phyloP scores from a whole-genome alignment of 306 rosid species.

The cucumber (Cucumis sativus) region Cucumber_9930_V3 NC_026659.2:27081501-27082000 shows the following conservation, averaged over 20 bases:
- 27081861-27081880: too few relatives aligned
- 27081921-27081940: background rate
- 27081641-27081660: background rate
- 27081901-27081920: too few relatives aligned
- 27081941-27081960: conserved; percentile 5
- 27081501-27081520: background rate
- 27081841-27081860: too few relatives aligned
- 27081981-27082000: background rate
- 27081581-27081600: conserved; percentile 3
- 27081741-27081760: background rate
- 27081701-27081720: background rate
- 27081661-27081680: conserved; percentile 1
- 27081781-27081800: background rate
- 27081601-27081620: background rate
- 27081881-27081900: too few relatives aligned
- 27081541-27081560: conserved; percentile 3
- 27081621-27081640: background rate
- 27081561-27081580: background rate
- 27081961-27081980: conserved; percentile 5
- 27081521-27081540: background rate
- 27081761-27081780: background rate
- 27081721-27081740: too few relatives aligned
- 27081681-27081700: background rate
- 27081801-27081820: background rate
- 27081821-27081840: background rate